Evolutionary conservation across 164 flowering plant species (phyloP).

Genomic region (Magnolia changhungtana): DNA sequence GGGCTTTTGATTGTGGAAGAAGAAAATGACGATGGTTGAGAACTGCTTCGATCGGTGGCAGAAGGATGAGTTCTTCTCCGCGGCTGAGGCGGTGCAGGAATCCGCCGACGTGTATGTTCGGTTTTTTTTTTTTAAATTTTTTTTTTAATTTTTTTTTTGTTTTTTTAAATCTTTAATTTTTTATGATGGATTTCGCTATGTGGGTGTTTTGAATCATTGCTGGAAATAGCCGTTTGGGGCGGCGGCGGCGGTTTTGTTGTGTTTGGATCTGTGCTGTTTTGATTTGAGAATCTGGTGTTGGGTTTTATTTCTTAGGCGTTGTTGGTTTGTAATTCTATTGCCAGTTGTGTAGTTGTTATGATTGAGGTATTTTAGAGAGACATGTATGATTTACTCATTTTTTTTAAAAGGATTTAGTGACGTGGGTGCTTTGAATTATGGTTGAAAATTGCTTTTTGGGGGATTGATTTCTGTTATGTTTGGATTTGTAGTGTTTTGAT

Average conservation of each 20-base stretch:
- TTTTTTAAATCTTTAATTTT: no score
- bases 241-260: neutral
- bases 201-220: neutral
- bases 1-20: neutral
- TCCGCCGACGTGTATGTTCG: constrained; percentile 75
- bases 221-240: neutral
- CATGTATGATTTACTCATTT: neutral
- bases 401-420: neutral
- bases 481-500: neutral
- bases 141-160: no score
- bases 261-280: neutral
- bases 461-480: neutral
- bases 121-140: neutral
- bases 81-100: constrained; percentile 89
- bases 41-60: constrained; percentile 82
- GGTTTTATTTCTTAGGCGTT: neutral
- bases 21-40: constrained; percentile 57
- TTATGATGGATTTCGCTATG: constrained; percentile 2
- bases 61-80: constrained; percentile 80
- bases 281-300: neutral
- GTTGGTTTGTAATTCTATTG: neutral
- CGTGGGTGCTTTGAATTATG: neutral
- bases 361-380: neutral
- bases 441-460: neutral
- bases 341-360: neutral